phyloP scores from a whole-genome alignment of 306 rosid genomes.

The Prunus mume region DNA sequence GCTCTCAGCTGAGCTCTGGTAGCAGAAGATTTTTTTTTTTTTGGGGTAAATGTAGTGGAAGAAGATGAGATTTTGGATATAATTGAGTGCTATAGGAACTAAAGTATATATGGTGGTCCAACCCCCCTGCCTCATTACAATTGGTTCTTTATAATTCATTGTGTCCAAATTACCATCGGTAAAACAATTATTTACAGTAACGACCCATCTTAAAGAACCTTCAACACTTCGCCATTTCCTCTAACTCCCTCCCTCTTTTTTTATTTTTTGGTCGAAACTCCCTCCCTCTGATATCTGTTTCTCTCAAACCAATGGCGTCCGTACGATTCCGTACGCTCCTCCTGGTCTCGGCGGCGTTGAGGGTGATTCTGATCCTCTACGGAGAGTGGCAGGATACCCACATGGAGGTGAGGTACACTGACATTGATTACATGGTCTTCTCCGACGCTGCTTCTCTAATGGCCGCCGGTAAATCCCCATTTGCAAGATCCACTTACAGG shows the following conservation, averaged over 20 bases:
- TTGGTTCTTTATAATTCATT: not conserved
- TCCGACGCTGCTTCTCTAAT: slow-evolving; percentile 86
- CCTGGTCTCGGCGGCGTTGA: slow-evolving; percentile 55
- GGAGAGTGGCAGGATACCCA: slow-evolving; percentile 97
- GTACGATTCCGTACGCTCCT: slow-evolving; percentile 39
- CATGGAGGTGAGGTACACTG: slow-evolving; percentile 88
- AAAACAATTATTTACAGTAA: not conserved
- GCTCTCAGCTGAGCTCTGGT: not conserved
- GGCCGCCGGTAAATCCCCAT: slow-evolving; percentile 81
- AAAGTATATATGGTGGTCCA: not conserved
- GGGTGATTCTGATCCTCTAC: slow-evolving; percentile 55
- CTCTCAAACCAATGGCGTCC: slow-evolving; percentile 34
- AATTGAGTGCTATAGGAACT: not conserved
- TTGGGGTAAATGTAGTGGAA: no score
- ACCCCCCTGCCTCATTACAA: not conserved
- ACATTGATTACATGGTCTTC: slow-evolving; percentile 83
- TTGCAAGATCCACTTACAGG: slow-evolving; percentile 76
- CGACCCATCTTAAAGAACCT: not conserved
- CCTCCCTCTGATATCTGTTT: not conserved
- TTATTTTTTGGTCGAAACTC: not conserved
- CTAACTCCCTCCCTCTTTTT: not conserved
- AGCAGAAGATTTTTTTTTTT: no score
- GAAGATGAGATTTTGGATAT: not conserved
- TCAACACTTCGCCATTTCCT: not conserved
- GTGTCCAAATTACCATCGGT: not conserved